Evolutionary conservation across 1,284 basidiomycete genomes (phyloP), one percentile per base, ranked within the genome.

Genomic region (Quambalaria eucalypti): DNA sequence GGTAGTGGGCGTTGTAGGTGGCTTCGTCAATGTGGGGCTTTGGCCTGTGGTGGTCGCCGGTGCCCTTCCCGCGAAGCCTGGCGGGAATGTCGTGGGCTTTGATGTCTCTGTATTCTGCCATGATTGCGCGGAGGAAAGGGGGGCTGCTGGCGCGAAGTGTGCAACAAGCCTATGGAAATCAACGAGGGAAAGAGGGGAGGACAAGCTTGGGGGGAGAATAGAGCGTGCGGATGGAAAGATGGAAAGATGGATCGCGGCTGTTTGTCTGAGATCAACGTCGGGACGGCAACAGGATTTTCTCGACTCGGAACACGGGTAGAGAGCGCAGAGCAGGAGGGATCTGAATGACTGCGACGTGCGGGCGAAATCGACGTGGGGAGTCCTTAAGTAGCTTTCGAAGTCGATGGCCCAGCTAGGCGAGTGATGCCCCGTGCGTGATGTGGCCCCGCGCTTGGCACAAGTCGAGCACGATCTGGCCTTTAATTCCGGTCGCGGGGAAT

Each of bases 1-100:
- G 52, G 52, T 69, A 62, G 52, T 65, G 58, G 28, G 50, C 48
- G 36, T 64, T 54, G 63, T 71, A 71, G 48, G 59, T 65, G 2
- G 48, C 60, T 26, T 59, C 56, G 47, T 56, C 55, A 53, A 71
- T 53, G 57, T 69, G 67, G 42, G 69, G 67, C 42, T 49, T 59
- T 30, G 67, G 69, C 46, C 64, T 58, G 26, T 54, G 55, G 55
- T 68, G 53, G 50, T 12, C n/a, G 12, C 25, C 25, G n/a, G 46
- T 30, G 31, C 51, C 55, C 8, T 48, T 36, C 28, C 55, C 64
- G 54, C 65, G 61, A 3, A 67, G 61, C 30, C 69, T 60, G 48
- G 59, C 51, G n/a, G 69, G 64, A 47, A 71, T 62, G 56, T 64
- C 61, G 59, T 54, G 62, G n/a, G 52, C 46, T 14, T 49, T 48